phyloP scores from a whole-genome alignment of 441 rosid genomes.

The Raphanus hybrid region DNA sequence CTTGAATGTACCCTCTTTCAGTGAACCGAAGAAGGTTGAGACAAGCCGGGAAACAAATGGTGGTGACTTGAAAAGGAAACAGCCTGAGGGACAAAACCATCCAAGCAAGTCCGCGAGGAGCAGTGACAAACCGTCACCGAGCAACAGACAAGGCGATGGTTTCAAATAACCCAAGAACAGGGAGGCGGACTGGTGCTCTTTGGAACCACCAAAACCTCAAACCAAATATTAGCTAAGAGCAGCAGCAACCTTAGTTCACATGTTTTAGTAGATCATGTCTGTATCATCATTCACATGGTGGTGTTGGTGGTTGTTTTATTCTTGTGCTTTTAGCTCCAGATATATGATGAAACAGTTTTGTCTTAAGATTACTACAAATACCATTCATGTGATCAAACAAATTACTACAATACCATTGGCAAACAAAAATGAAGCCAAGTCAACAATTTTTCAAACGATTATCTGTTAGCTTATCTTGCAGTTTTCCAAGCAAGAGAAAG shows the following conservation, averaged over 20 bases:
- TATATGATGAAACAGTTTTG: conserved; percentile 12
- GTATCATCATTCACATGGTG: conserved; percentile 30
- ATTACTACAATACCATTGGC: too few species aligned
- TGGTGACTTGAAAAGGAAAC: conserved; percentile 83
- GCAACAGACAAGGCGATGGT: conserved; percentile 43
- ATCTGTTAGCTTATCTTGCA: too few species aligned
- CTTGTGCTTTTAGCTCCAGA: conserved; percentile 21
- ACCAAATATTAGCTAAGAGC: conserved; percentile 35
- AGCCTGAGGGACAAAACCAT: conserved; percentile 46
- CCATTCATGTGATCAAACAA: conserved; percentile 29
- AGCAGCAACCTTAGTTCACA: conserved; percentile 19
- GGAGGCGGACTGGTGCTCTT: conserved; percentile 48
- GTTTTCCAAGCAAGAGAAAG: too few species aligned
- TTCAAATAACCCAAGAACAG: conserved; percentile 71
- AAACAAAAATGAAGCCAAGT: too few species aligned
- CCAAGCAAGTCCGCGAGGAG: conserved; percentile 57
- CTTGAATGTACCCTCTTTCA: conserved; percentile 48
- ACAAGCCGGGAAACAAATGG: conserved; percentile 39
- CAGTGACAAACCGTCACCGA: conserved; percentile 34
- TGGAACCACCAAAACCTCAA: conserved; percentile 62
- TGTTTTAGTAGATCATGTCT: conserved; percentile 32
- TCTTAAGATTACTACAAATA: conserved; percentile 5
- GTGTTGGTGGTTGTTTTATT: conserved; percentile 6
- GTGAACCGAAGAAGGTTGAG: conserved; percentile 47
- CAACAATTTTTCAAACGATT: too few species aligned